Evolutionary conservation across 1,139 yeast species (phyloP), one percentile per base, ranked within the genome.

Genomic region (Suhomyces bribrorum): DNA sequence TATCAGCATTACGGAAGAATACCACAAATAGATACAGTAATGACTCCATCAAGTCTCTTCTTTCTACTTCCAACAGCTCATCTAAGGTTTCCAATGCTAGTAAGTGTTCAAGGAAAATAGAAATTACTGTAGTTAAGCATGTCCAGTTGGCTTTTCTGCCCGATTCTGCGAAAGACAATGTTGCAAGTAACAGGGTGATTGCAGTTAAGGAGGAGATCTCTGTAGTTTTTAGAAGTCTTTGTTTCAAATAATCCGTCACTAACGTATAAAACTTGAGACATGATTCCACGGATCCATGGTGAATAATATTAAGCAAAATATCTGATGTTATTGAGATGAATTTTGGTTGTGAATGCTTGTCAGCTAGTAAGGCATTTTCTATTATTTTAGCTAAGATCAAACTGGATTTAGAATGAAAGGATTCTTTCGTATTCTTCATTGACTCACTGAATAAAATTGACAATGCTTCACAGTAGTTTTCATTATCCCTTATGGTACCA

Each of bases 351-450:
- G 39, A 46, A 6, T 51, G 42, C 7, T 47, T 47, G 6, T 47
- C 43, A 22, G 38, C 42, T 8, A 45, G 44, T 30, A 73, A 54
- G 5, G 72, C 63, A 29, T 64, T 63, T 14, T 62, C 62, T 11
- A 78, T 51, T 17, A 85, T 54, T 5, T 62, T 65, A 4, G 68
- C 61, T 34, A 83, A 56, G 5, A 86, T 78, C 1, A 62, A 44
- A 3, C 69, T 57, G 0, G 89, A 65, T 53, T 80, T 86, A 1
- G 96, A 85, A 58, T 90, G 96, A 47, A 90, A 69, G 0, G 85
- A 70, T 7, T 79, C 84, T 11, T 77, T 77, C 0, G 95, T 80
- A 36, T 87, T 82, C 47, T 78, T 82, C 63, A 89, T 73, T 0
- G 97, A 70, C 54, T 88, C 96, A 3, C 88, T 70, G 55, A 81